phyloP scores from a whole-genome alignment of 1,284 basidiomycete genomes.

The Phenoliferia sp. region DNA sequence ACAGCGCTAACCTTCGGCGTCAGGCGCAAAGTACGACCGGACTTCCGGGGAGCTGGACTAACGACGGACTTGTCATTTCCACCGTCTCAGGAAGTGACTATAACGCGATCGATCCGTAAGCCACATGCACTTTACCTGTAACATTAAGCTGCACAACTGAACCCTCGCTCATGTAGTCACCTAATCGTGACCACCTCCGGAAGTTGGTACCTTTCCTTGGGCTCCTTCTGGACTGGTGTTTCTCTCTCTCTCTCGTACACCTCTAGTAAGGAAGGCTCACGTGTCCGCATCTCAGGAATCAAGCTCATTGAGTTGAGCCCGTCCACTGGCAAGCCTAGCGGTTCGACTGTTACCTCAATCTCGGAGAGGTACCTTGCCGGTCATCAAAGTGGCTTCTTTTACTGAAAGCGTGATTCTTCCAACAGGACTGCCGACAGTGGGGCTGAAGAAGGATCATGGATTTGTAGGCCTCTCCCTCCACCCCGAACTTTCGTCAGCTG shows the following conservation, averaged over 20 bases:
- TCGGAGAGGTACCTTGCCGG: not conserved
- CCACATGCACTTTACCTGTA: not conserved
- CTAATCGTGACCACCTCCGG: conserved; percentile 21
- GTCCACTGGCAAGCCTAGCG: conserved; percentile 47
- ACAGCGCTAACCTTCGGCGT: not conserved
- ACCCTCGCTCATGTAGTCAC: not conserved
- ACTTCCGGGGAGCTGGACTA: conserved; percentile 41
- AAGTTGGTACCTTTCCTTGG: conserved; percentile 33
- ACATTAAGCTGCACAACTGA: not conserved
- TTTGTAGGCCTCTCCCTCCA: conserved; percentile 35
- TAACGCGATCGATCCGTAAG: conserved; percentile 55
- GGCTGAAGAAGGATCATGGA: conserved; percentile 37
- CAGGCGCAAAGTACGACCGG: conserved; percentile 43
- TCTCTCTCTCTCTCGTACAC: not conserved
- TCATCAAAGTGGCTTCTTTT: not conserved
- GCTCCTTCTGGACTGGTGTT: conserved; percentile 34
- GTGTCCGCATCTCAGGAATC: not conserved
- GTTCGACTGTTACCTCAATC: not conserved
- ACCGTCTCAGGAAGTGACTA: conserved; percentile 48
- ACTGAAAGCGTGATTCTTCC: not conserved
- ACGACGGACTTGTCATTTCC: conserved; percentile 52
- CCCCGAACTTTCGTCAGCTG: conserved; percentile 48
- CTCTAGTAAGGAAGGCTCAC: not conserved
- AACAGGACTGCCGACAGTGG: conserved; percentile 37
- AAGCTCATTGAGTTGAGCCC: conserved; percentile 34